These are phyloP conservation scores for Chlamydomonas incerta DNA, from an alignment of 139 green algal genomes.

Conservation along the genomic window DNA sequence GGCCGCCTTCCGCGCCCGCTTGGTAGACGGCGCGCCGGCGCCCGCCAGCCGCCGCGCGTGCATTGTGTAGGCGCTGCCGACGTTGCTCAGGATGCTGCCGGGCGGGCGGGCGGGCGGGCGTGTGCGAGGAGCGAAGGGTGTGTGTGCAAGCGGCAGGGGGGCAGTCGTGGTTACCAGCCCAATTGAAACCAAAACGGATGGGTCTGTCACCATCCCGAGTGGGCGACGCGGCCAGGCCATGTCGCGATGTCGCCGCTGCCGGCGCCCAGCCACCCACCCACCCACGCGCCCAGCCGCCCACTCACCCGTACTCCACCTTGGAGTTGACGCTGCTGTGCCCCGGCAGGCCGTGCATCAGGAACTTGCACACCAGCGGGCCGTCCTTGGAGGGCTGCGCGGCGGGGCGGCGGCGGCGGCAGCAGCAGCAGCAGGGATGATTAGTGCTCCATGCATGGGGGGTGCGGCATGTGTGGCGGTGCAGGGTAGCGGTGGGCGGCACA, in stretches of 20 bases:
- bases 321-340: slow-evolving; percentile 56
- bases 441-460: no score
- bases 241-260: background rate
- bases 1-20: background rate
- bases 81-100: slow-evolving; percentile 22
- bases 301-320: slow-evolving; percentile 32
- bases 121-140: no score
- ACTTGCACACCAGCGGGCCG: slow-evolving; percentile 58
- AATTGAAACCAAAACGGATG: no score
- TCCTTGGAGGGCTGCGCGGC: slow-evolving; percentile 29
- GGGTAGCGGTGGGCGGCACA: no score
- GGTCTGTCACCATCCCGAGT: no score
- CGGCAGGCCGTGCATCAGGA: slow-evolving; percentile 59
- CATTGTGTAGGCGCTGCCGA: background rate
- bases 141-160: no score
- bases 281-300: background rate
- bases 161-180: no score
- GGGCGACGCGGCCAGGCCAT: no score
- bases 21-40: background rate
- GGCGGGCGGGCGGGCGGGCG: no score
- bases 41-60: slow-evolving; percentile 14
- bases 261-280: background rate
- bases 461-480: no score
- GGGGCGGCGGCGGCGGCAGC: background rate
- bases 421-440: no score